Base-by-base conservation (phyloP, 139 green algal species). In the Nannochloris sp. region DNA sequence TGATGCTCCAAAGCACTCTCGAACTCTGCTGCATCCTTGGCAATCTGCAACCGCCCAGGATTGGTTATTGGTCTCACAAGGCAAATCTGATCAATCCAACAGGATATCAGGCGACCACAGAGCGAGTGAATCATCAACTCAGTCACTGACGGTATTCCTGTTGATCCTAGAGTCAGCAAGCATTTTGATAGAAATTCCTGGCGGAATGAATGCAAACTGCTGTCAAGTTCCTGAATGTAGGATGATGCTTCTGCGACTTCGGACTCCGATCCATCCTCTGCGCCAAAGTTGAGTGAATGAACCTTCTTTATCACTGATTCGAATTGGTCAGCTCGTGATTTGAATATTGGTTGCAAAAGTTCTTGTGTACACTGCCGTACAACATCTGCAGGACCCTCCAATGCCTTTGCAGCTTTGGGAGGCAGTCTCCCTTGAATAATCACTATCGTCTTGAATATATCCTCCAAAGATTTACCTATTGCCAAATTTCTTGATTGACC, bases 11-110 rank as follows among this genome's bases (percentile, higher is more conserved):
- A 76, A 0, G 72, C 78, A 51, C 76, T 64, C 79, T 96, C 88
- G 53, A 96, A 62, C 79, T 97, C 90, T 2, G 74, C 86, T 27
- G 93, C 76, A 75, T 97, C 90, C 73, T 90, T 81, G 4, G 84
- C 81, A 23, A 91, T 58, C 51, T 82, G 73, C n/a, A 89, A 70
- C 74, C 78, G 85, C 36, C 84, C 87, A 16, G 61, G 48, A 44
- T 85, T 73, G 18, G 62, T 63, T 23, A 96, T 74, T n/a, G 81
- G 75, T 10, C 88, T 71, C 58, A 96, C 66, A 55, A 98, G 79
- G 12, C 81, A 68, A 5, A 84, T 90, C 56, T 97, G 87, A 0
- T 90, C 82, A 58, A 97, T 81, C 43, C 92, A 96, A 64, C 95
- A 87, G 43, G 89, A 69, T 24, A 97, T 71, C 55, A 93, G 19